phyloP scores from a whole-genome alignment of 257 asterid genomes.

The Nicotiana tomentosiformis region DNA sequence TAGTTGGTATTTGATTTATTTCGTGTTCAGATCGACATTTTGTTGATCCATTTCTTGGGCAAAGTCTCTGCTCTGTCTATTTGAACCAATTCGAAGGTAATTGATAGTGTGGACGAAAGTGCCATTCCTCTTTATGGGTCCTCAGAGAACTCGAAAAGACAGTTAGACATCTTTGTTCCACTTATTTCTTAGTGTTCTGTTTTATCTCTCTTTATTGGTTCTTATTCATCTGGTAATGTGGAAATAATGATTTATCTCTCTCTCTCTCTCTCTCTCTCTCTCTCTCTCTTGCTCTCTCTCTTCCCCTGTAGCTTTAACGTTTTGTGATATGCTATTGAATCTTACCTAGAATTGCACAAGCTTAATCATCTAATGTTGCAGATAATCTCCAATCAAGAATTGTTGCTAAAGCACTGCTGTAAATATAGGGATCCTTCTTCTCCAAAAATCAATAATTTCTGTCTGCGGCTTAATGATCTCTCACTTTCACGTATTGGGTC shows the following conservation, averaged over 20 bases:
- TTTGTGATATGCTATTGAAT: background rate
- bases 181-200: no score
- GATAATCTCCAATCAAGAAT: slow-evolving; percentile 48
- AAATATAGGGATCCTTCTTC: slow-evolving; percentile 47
- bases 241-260: background rate
- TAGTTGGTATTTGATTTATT: no score
- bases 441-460: slow-evolving; percentile 26
- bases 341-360: background rate
- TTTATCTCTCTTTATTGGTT: background rate
- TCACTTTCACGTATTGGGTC: slow-evolving; percentile 70
- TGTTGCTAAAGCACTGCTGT: slow-evolving; percentile 38
- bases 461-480: slow-evolving; percentile 54
- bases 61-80: background rate
- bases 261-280: no score
- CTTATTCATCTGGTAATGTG: background rate
- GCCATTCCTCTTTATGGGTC: background rate
- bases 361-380: slow-evolving; percentile 26
- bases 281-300: no score
- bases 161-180: background rate
- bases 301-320: no score
- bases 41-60: background rate
- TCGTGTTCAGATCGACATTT: background rate
- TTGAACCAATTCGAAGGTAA: background rate
- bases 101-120: background rate
- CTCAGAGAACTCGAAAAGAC: background rate